Percentiles rank a stretch among this genome's conserved stretches.
Evolutionary conservation across 1,139 yeast genomes (phyloP).

Genomic region (Pichia sp.): DNA sequence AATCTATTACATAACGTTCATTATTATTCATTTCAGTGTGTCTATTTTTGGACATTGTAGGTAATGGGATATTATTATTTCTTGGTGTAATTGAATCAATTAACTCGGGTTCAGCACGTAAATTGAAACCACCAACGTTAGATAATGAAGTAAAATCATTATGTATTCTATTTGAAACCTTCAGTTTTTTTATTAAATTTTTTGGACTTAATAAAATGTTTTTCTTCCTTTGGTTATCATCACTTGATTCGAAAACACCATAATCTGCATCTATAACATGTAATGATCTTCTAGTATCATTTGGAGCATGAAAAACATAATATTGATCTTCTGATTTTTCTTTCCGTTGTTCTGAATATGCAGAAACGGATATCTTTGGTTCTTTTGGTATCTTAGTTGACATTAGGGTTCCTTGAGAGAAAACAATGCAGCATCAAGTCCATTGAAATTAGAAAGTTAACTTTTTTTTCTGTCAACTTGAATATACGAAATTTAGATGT

Average conservation of each 20-base stretch:
- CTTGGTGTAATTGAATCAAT: neutral
- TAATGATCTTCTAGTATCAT: neutral
- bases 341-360: neutral
- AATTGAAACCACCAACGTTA: neutral
- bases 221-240: neutral
- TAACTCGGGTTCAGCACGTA: conserved; percentile 16
- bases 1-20: neutral
- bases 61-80: neutral
- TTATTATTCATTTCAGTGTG: neutral
- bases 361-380: neutral
- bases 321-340: neutral
- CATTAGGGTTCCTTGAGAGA: neutral
- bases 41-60: neutral
- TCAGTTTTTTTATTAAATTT: conserved; percentile 1
- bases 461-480: neutral
- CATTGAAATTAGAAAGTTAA: too few species aligned
- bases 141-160: neutral
- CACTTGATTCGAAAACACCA: conserved; percentile 12
- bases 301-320: conserved; percentile 3
- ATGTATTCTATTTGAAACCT: neutral
- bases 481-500: neutral
- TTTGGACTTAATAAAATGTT: neutral
- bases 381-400: neutral
- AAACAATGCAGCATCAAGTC: neutral
- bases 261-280: conserved; percentile 15